These are phyloP conservation scores for Danielozyma ontarioensis DNA, from an alignment of 805 yeast species.

Conservation along the genomic window DNA sequence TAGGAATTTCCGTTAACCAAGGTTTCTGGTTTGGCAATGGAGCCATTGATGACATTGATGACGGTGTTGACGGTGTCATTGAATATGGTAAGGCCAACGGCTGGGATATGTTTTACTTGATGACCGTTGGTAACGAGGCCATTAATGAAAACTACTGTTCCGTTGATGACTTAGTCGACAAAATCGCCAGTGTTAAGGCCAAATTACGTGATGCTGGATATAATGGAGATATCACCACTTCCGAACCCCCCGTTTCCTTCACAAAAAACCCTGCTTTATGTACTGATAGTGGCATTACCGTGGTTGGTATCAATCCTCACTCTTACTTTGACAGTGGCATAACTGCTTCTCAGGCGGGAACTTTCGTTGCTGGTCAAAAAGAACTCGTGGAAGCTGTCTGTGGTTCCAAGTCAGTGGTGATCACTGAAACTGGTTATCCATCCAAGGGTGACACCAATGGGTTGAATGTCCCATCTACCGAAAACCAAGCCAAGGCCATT, in stretches of 20 bases:
- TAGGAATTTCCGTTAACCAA: constrained; percentile 75
- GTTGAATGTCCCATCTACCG: constrained; percentile 61
- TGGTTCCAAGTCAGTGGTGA: constrained; percentile 46
- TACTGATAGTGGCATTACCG: constrained; percentile 63
- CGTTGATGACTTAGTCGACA: constrained; percentile 55
- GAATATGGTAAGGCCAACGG: constrained; percentile 40
- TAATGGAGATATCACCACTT: constrained; percentile 69
- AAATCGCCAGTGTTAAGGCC: constrained; percentile 60
- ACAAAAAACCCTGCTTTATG: constrained; percentile 64
- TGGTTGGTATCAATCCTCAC: constrained; percentile 83
- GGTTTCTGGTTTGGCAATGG: constrained; percentile 73
- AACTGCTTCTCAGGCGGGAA: constrained; percentile 65
- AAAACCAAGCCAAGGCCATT: constrained; percentile 70
- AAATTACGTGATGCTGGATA: constrained; percentile 65
- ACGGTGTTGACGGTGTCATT: constrained; percentile 49
- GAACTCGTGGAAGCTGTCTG: constrained; percentile 52
- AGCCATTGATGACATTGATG: constrained; percentile 70
- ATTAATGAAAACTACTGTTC: constrained; percentile 57
- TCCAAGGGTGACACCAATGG: constrained; percentile 70
- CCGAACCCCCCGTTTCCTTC: constrained; percentile 84
- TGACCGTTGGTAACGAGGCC: constrained; percentile 90
- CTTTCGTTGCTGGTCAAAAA: constrained; percentile 62
- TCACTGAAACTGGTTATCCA: constrained; percentile 92
- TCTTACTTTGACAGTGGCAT: constrained; percentile 69
- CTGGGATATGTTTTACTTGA: constrained; percentile 72